These are phyloP conservation scores for Hericium coralloides DNA, from an alignment of 768 basidiomycete genomes.

Conservation along the genomic window DNA sequence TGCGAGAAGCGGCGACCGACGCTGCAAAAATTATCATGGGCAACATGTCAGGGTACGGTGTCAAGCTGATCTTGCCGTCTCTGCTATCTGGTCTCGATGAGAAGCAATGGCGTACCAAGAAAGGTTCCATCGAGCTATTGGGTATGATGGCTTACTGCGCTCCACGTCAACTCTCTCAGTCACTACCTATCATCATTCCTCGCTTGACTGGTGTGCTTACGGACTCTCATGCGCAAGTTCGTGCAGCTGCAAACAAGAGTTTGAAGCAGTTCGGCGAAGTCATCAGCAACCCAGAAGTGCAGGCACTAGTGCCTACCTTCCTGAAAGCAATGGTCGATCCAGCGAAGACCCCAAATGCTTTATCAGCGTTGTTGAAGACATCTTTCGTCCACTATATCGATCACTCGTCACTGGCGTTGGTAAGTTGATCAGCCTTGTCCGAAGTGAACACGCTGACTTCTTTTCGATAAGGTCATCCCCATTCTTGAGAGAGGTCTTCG, in stretches of 20 bases:
- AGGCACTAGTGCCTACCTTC: slow-evolving; percentile 78
- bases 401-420: slow-evolving; percentile 89
- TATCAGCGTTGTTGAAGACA: slow-evolving; percentile 82
- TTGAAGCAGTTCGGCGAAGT: slow-evolving; percentile 98
- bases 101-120: slow-evolving; percentile 97
- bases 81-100: slow-evolving; percentile 88
- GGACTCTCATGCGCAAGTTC: slow-evolving; percentile 96
- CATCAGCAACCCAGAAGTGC: slow-evolving; percentile 95
- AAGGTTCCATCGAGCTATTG: slow-evolving; percentile 91
- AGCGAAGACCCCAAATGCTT: slow-evolving; percentile 76
- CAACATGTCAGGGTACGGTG: slow-evolving; percentile 87
- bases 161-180: slow-evolving; percentile 87
- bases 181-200: slow-evolving; percentile 93
- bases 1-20: slow-evolving; percentile 90
- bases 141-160: slow-evolving; percentile 99
- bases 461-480: slow-evolving; percentile 63
- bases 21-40: slow-evolving; percentile 93
- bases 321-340: slow-evolving; percentile 96
- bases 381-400: slow-evolving; percentile 99
- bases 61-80: slow-evolving; percentile 90
- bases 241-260: slow-evolving; percentile 86
- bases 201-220: slow-evolving; percentile 91
- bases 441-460: too few species aligned
- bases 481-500: slow-evolving; percentile 89
- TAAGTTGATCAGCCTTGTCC: slow-evolving; percentile 27